A percentile compares a stretch with the other conserved stretches of the same genome.
Conservation (phyloP, 139 green algal genomes). For the Zygnema cylindricum region DNA sequence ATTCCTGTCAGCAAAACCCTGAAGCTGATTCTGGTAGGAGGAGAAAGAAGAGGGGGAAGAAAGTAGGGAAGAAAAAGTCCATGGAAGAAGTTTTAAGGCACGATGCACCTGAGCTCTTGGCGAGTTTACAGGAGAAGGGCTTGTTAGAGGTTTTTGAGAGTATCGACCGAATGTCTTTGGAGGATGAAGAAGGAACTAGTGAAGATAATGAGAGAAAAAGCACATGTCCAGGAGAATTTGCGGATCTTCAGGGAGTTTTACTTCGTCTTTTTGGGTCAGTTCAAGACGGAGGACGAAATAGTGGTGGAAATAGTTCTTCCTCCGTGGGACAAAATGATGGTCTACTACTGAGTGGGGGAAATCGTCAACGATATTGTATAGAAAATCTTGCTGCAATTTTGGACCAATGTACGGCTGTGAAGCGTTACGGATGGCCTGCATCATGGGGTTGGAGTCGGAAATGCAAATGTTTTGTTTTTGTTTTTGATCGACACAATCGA, state of each 20-base stretch:
- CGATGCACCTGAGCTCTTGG: slow-evolving; percentile 20
- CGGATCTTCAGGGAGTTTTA: slow-evolving; percentile 2
- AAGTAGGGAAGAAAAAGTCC: neutral
- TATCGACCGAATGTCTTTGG: neutral
- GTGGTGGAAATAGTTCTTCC: neutral
- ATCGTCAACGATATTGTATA: slow-evolving; percentile 40
- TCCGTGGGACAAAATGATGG: neutral
- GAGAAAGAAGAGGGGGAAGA: neutral
- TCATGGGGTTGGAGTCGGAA: slow-evolving; percentile 43
- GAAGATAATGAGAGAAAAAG: neutral
- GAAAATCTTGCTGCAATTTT: slow-evolving; percentile 41
- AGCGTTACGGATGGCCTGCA: slow-evolving; percentile 18
- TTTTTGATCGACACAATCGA: slow-evolving; percentile 57
- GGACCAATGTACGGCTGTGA: slow-evolving; percentile 12
- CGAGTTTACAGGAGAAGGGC: slow-evolving; percentile 18
- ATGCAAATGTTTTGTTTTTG: slow-evolving; percentile 42
- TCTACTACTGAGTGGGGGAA: neutral
- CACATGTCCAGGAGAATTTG: neutral
- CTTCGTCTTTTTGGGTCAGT: neutral
- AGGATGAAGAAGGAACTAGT: neutral
- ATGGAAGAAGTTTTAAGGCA: slow-evolving; percentile 23
- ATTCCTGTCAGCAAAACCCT: neutral
- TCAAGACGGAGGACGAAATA: neutral
- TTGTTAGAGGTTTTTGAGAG: neutral
- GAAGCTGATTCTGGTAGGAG: neutral